A percentile compares a stretch with the other conserved stretches of the same genome.
Conservation (phyloP, 352 stramenopile genomes). For the Pythium myriotylum region DNA sequence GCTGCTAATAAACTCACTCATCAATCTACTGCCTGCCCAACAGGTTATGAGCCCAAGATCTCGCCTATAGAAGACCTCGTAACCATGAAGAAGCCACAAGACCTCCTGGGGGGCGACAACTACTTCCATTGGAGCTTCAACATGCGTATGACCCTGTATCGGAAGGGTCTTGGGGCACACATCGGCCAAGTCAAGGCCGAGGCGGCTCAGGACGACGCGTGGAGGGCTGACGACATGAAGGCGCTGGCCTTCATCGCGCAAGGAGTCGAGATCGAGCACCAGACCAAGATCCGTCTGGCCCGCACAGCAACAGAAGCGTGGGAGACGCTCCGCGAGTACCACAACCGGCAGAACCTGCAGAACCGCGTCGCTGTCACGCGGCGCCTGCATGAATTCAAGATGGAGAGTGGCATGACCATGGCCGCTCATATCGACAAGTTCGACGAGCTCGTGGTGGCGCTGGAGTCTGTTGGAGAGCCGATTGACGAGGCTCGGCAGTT, state of each 20-base stretch:
- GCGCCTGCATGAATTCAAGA: slow-evolving; percentile 31
- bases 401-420: slow-evolving; percentile 23
- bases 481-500: slow-evolving; percentile 31
- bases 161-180: slow-evolving; percentile 10
- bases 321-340: slow-evolving; percentile 22
- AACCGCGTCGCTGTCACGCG: slow-evolving; percentile 31
- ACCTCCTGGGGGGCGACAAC: slow-evolving; percentile 14
- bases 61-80: neutral
- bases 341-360: slow-evolving; percentile 32
- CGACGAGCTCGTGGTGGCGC: slow-evolving; percentile 27
- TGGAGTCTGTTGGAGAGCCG: slow-evolving; percentile 30
- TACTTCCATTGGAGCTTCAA: slow-evolving; percentile 6
- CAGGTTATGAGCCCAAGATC: slow-evolving; percentile 18
- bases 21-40: slow-evolving; percentile 3
- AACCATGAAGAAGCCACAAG: slow-evolving; percentile 11
- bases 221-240: slow-evolving; percentile 11
- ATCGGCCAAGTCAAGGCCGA: neutral
- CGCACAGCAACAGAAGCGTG: slow-evolving; percentile 11
- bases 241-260: slow-evolving; percentile 11
- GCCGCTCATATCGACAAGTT: slow-evolving; percentile 25
- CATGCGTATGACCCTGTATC: slow-evolving; percentile 8
- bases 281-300: slow-evolving; percentile 10
- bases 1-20: slow-evolving; percentile 3
- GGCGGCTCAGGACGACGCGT: neutral
- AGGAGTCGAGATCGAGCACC: slow-evolving; percentile 3